Percentiles rank a stretch among this genome's conserved stretches.
phyloP scores from a whole-genome alignment of 805 yeast species.

The Yamadazyma insecticola region DNA sequence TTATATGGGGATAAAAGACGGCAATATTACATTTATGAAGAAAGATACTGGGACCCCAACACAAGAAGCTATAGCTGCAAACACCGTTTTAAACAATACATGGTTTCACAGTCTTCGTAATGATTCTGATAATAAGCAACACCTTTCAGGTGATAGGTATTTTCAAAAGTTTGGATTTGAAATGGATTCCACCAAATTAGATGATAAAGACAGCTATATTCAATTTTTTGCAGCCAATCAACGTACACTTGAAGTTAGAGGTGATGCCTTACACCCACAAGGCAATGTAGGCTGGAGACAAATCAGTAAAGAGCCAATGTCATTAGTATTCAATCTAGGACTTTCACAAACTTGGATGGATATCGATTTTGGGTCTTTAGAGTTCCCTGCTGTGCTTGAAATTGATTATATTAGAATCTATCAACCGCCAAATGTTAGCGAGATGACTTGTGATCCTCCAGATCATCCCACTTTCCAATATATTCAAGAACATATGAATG shows the following conservation, averaged over 20 bases:
- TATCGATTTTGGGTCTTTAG: slow-evolving; percentile 29
- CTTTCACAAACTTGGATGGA: slow-evolving; percentile 36
- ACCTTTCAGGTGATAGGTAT: slow-evolving; percentile 9
- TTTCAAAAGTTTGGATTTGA: slow-evolving; percentile 35
- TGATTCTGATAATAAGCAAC: slow-evolving; percentile 3
- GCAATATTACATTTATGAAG: slow-evolving; percentile 30
- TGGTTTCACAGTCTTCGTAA: slow-evolving; percentile 27
- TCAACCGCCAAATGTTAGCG: slow-evolving; percentile 26
- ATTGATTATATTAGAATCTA: slow-evolving; percentile 39
- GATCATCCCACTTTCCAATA: slow-evolving; percentile 34
- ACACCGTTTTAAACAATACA: slow-evolving; percentile 28
- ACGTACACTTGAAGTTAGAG: slow-evolving; percentile 23
- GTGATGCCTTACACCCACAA: slow-evolving; percentile 35
- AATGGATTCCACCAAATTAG: slow-evolving; percentile 20
- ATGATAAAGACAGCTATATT: slow-evolving; percentile 23
- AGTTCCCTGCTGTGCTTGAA: slow-evolving; percentile 32
- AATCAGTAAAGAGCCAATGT: slow-evolving; percentile 35
- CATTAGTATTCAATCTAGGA: slow-evolving; percentile 36
- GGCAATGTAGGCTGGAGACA: slow-evolving; percentile 31
- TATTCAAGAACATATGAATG: slow-evolving; percentile 25
- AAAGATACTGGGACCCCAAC: slow-evolving; percentile 33
- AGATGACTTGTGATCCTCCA: slow-evolving; percentile 35
- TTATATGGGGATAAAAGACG: slow-evolving; percentile 23
- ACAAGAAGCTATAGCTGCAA: slow-evolving; percentile 37
- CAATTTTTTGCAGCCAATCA: slow-evolving; percentile 29